Evolutionary conservation across 2,329 filamentous ascomycete species (phyloP), one percentile per base, ranked within the genome.

Genomic region (Rhynchosporium secalis): DNA sequence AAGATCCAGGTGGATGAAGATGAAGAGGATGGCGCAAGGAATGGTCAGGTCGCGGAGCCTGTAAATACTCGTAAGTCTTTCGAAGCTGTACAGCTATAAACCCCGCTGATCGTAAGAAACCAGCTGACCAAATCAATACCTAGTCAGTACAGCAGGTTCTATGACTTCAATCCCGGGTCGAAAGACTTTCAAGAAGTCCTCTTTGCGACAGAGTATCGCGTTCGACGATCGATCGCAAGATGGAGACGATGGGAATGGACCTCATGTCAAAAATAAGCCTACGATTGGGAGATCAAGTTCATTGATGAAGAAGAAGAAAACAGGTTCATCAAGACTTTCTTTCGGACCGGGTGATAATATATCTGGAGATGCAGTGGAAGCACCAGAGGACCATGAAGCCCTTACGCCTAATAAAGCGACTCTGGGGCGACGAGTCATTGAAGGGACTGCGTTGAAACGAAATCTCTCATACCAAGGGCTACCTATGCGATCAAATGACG

Each of bases 1-100:
- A 89, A 92, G 71, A 90, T 96, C 69, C 88, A 86, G 52, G 80
- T 85, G 0, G 80, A 85, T 47, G 89, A 91, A 49, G 85, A 87
- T 12, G 86, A 90, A 3, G 87, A 87, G 45, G 73, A 73, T 49
- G 66, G 60, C 52, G 71, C 73, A 62, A 68, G 63, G 56, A 58
- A 64, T 45, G 56, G 31, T 29, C 56, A 48, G 51, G 63, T 54
- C 54, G 58, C 45, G 15, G 63, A 68, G 51, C 61, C 54, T 58
- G 52, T 60, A 54, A 68, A 63, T 61, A 62, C 64, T 62, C 45
- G 71, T 73, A 71, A 71, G 71, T 70, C 46, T 61, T 45, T 41
- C 38, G 28, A 59, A 60, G 20, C 47, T 51, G 29, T 51, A 31
- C 62, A 69, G 62, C 63, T 68, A 59, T 47, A 61, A 68, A 62